Evolutionary conservation across 208 protist genomes (phyloP).

Genomic region (Vickermania ingenoplastis): DNA sequence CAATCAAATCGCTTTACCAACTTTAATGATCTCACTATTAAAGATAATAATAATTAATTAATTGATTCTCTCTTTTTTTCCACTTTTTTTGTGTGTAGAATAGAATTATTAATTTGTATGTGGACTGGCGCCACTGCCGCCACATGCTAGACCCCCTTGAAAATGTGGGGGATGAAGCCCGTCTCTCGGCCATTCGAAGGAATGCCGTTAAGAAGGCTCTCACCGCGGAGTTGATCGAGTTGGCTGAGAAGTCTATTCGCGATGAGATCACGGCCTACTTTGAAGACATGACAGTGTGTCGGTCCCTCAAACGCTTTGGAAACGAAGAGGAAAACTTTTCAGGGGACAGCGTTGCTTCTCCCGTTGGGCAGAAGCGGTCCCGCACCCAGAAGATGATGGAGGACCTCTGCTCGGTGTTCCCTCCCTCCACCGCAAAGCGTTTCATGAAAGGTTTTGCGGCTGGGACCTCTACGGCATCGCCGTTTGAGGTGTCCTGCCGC

Average conservation of each 20-base stretch:
- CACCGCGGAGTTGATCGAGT: background rate
- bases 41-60: too few relatives aligned
- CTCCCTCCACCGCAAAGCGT: background rate
- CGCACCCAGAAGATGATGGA: background rate
- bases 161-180: too few relatives aligned
- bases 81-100: background rate
- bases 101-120: background rate
- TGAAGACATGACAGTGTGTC: conserved; percentile 34
- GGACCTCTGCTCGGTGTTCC: background rate
- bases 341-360: too few relatives aligned
- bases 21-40: too few relatives aligned
- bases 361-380: background rate
- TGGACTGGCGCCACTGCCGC: background rate
- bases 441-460: too few relatives aligned
- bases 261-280: conserved; percentile 45
- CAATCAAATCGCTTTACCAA: too few relatives aligned
- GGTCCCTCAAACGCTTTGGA: conserved; percentile 13
- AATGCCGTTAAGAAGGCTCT: background rate
- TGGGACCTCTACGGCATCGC: background rate
- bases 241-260: conserved; percentile 22
- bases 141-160: too few relatives aligned
- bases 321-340: too few relatives aligned
- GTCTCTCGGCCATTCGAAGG: too few relatives aligned
- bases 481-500: conserved; percentile 9
- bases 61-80: background rate